A percentile compares a stretch with the other conserved stretches of the same genome.
phyloP scores from a whole-genome alignment of 306 rosid species.

The Styphnolobium japonicum region DNA sequence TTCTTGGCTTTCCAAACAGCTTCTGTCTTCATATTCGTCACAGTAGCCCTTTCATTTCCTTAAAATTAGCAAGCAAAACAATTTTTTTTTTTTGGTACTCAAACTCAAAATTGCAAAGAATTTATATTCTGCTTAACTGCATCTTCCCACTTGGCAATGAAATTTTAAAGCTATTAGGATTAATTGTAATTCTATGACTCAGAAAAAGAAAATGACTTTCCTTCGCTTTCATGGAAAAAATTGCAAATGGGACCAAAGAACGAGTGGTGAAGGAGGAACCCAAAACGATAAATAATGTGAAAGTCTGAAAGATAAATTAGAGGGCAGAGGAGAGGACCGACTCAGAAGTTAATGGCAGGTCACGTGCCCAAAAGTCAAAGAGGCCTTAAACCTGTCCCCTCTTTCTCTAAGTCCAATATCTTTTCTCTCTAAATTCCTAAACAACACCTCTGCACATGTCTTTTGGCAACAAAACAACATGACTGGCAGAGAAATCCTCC shows the following conservation, averaged over 20 bases:
- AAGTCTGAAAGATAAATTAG: background rate
- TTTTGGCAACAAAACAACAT: conserved; percentile 1
- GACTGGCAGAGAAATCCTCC: conserved; percentile 43
- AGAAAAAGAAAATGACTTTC: background rate
- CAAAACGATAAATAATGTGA: background rate
- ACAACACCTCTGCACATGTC: background rate
- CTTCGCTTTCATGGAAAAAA: background rate
- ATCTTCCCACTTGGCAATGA: background rate
- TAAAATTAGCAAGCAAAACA: no score
- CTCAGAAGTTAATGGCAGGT: background rate
- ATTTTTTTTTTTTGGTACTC: no score
- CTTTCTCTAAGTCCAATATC: background rate
- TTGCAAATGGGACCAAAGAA: conserved; percentile 11
- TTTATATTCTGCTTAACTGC: background rate
- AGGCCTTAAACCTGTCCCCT: background rate
- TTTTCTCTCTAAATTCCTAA: background rate
- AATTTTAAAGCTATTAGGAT: background rate
- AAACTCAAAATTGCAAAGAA: background rate
- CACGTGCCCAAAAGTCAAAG: conserved; percentile 36
- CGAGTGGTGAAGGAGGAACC: conserved; percentile 12
- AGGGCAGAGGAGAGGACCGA: background rate
- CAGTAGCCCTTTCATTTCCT: background rate
- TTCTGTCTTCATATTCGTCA: background rate
- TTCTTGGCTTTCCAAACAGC: background rate
- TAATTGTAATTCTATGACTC: background rate